phyloP scores from a whole-genome alignment of 1,284 basidiomycete genomes.

The Paramarasmius palmivorus region DNA sequence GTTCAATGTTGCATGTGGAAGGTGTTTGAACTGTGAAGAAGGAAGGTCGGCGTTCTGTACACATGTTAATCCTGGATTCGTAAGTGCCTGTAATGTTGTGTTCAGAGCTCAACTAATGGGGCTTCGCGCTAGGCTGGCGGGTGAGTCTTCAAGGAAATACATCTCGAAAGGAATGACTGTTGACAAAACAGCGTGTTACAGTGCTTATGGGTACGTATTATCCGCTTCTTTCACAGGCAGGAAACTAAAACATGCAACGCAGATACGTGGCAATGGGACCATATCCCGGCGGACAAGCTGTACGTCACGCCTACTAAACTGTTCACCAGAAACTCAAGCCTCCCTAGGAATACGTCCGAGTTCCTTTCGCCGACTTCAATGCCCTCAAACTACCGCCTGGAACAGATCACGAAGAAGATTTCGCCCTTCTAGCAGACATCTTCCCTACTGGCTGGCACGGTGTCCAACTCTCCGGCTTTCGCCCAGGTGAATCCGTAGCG shows the following conservation, averaged over 20 bases:
- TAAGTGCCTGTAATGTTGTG: too few species aligned
- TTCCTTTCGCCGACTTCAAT: slow-evolving; percentile 57
- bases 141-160: slow-evolving; percentile 22
- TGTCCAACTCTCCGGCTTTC: slow-evolving; percentile 50
- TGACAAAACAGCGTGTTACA: too few species aligned
- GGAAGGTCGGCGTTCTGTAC: slow-evolving; percentile 54
- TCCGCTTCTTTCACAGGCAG: background rate
- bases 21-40: slow-evolving; percentile 54
- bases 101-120: too few species aligned
- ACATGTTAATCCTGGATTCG: slow-evolving; percentile 54
- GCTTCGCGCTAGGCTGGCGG: slow-evolving; percentile 47
- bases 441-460: slow-evolving; percentile 60
- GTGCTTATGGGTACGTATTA: slow-evolving; percentile 41
- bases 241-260: background rate
- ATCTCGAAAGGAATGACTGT: too few species aligned
- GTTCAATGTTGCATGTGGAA: slow-evolving; percentile 57
- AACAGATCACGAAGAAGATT: slow-evolving; percentile 53
- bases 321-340: background rate
- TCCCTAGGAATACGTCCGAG: slow-evolving; percentile 47
- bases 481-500: slow-evolving; percentile 50
- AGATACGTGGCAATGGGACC: slow-evolving; percentile 55
- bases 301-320: background rate
- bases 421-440: slow-evolving; percentile 53
- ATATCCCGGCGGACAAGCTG: slow-evolving; percentile 51
- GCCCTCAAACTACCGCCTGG: slow-evolving; percentile 52